Evolutionary conservation across 2,329 filamentous ascomycete species (phyloP), one percentile per base, ranked within the genome.

Genomic region (Ophiognomonia clavigignenti-juglandacearum): DNA sequence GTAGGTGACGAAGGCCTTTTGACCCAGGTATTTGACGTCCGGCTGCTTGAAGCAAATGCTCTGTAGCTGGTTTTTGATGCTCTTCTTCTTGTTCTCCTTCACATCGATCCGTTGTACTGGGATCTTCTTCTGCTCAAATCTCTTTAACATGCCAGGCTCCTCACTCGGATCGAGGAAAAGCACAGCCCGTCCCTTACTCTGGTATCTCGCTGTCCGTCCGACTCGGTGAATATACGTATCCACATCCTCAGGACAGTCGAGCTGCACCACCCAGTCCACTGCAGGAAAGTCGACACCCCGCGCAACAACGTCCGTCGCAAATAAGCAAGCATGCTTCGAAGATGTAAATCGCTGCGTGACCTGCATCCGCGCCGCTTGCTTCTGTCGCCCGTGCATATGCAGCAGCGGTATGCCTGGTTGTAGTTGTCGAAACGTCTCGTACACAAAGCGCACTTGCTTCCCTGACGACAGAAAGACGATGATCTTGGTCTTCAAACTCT

Each of bases 211-310:
- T 16, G 93, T 97, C 24, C 93, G 82, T 2, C 93, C 93, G 4
- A 96, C 92, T 50, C 93, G 83, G 67, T 98, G 93, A 56, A 98
- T 97, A 60, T 98, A 98, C 0, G 93, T 98, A 60, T 97, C 93
- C 4, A 88, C 86, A 64, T 98, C 92, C 65, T 98, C 93, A 0
- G 93, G 93, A 56, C 88, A 95, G 64, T 98, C 93, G n/a, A 88
- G 78, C 63, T 98, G 93, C n/a, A 98, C 89, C 5, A 98, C 93
- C 86, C 93, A 98, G 64, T 98, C 93, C 0, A 98, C 93, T 3
- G 90, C 85, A 0, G 93, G 93, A 61, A 98, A 97, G 64, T 98
- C 93, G 11, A 98, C 78, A 54, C 93, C 93, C 64, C 93, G 80
- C 0, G 93, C 93, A 4, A 95, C 90, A 6, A 98, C 89, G 61